phyloP scores from a whole-genome alignment of 2,329 filamentous ascomycete genomes.

The Aspergillus texensis region DNA sequence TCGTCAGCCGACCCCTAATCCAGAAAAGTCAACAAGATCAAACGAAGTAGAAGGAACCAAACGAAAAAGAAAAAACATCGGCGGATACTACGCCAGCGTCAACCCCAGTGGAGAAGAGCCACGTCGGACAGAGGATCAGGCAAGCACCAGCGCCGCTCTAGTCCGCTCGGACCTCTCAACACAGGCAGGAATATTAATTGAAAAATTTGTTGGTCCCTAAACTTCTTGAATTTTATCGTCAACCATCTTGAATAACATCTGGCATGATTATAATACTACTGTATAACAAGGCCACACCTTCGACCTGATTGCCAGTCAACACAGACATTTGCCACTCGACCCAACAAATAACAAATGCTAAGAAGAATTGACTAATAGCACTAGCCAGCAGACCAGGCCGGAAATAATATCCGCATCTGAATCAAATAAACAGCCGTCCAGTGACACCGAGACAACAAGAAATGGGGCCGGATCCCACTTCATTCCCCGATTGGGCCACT shows the following conservation, averaged over 20 bases:
- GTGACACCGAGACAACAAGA: not conserved
- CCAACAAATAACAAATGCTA: not conserved
- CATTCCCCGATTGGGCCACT: not conserved
- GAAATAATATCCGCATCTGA: not conserved
- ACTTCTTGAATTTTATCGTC: not conserved
- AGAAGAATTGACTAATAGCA: slow-evolving; percentile 4
- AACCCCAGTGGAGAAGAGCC: not conserved
- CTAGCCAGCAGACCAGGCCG: not conserved
- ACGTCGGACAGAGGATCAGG: not conserved
- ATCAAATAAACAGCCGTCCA: not conserved
- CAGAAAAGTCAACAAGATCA: not conserved
- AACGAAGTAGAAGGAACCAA: not conserved
- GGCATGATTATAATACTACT: slow-evolving; percentile 1
- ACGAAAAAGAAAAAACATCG: no score
- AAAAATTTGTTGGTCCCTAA: not conserved
- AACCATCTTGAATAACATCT: not conserved
- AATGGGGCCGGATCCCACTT: not conserved
- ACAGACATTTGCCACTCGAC: not conserved
- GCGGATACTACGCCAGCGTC: not conserved
- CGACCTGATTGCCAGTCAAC: not conserved
- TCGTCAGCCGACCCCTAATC: not conserved
- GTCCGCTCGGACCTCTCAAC: not conserved
- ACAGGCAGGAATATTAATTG: not conserved
- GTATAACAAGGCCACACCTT: not conserved
- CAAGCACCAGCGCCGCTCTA: not conserved